Evolutionary conservation across 306 rosid genomes (phyloP).

Genomic region (Mucuna pruriens): DNA sequence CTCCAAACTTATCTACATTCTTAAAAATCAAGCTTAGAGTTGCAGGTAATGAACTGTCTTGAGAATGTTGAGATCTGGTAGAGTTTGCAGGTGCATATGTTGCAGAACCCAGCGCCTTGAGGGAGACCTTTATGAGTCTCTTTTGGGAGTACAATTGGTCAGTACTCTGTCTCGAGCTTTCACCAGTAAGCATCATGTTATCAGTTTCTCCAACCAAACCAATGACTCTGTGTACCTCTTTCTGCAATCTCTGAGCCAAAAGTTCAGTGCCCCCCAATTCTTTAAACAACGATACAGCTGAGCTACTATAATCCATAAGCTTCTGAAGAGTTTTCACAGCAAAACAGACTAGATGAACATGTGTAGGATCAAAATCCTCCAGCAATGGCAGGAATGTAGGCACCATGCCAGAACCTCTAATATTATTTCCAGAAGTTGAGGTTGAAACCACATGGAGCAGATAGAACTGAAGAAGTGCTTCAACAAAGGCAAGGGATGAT

Average conservation of each 20-base stretch:
- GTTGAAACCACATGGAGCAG: conserved; percentile 95
- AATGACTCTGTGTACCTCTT: conserved; percentile 86
- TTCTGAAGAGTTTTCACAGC: conserved; percentile 98
- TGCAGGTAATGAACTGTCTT: conserved; percentile 73
- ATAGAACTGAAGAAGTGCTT: conserved; percentile 98
- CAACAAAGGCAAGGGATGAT: conserved; percentile 90
- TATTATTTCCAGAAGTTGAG: conserved; percentile 85
- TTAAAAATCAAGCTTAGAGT: conserved; percentile 73
- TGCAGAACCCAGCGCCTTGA: conserved; percentile 96
- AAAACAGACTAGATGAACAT: conserved; percentile 90
- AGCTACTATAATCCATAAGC: conserved; percentile 97
- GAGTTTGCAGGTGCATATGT: conserved; percentile 79
- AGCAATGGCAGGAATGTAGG: conserved; percentile 93
- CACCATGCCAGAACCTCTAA: conserved; percentile 98
- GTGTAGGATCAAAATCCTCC: conserved; percentile 89
- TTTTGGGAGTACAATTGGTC: conserved; percentile 83
- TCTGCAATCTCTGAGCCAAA: conserved; percentile 85
- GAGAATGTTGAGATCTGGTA: conserved; percentile 70
- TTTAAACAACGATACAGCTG: conserved; percentile 94
- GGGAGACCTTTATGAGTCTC: conserved; percentile 87
- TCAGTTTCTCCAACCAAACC: conserved; percentile 62
- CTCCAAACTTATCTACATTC: conserved; percentile 85
- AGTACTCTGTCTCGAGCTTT: conserved; percentile 66
- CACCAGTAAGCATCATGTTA: conserved; percentile 62
- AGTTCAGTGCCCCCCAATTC: conserved; percentile 96